Evolutionary conservation across 78 protist species (phyloP).

Genomic region (Chrysochromulina parva): DNA sequence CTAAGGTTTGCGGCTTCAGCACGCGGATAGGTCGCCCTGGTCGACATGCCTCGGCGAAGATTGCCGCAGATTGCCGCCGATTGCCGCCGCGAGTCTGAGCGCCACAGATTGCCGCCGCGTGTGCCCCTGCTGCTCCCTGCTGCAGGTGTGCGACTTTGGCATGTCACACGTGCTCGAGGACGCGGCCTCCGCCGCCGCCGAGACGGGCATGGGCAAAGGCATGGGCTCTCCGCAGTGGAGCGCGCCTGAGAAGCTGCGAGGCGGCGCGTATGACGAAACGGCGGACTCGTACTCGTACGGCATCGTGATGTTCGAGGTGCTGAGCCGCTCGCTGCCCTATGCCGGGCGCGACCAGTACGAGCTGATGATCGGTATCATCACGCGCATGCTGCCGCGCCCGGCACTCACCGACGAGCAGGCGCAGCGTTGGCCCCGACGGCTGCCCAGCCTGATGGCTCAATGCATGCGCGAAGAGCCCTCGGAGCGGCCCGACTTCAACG

Average conservation of each 20-base stretch:
- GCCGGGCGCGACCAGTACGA: conserved; percentile 37
- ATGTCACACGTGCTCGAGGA: too few relatives aligned
- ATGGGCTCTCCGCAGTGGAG: neutral
- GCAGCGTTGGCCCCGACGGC: neutral
- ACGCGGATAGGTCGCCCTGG: neutral
- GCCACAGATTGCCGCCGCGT: neutral
- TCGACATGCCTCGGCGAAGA: neutral
- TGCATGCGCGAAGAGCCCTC: neutral
- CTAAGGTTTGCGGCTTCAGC: neutral
- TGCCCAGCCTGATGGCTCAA: neutral
- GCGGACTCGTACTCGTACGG: conserved; percentile 49
- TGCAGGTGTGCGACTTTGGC: too few relatives aligned
- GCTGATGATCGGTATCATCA: conserved; percentile 18
- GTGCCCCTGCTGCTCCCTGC: neutral
- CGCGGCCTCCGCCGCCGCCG: neutral
- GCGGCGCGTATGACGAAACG: neutral
- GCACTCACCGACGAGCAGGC: neutral
- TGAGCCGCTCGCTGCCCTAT: conserved; percentile 46
- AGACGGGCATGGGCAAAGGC: neutral
- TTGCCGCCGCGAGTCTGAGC: neutral
- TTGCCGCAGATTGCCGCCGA: neutral
- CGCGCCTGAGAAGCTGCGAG: conserved; percentile 53
- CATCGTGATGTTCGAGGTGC: conserved; percentile 47
- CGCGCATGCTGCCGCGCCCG: neutral
- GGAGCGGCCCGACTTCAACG: neutral